Conservation (phyloP, 768 basidiomycete genomes). For the Pholiota microspora region DNA sequence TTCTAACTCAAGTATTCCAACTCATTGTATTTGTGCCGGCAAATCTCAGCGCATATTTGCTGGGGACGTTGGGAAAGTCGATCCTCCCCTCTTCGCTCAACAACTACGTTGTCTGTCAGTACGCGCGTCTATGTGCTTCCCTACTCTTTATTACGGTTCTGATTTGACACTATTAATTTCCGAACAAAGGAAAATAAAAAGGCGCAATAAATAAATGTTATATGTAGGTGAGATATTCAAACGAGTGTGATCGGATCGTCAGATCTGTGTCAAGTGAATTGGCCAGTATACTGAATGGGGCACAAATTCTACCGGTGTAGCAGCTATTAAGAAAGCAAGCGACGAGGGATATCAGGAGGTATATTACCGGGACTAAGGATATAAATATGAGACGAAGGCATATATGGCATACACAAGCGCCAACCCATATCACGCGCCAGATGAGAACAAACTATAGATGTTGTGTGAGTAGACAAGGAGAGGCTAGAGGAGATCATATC, state of each 20-base stretch:
- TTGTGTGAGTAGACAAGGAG: not conserved
- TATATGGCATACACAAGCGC: not conserved
- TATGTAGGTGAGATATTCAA: not conserved
- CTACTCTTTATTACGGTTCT: no score
- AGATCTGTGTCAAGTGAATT: no score
- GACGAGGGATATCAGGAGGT: not conserved
- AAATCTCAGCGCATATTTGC: no score
- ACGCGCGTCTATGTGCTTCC: no score
- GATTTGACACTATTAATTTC: no score
- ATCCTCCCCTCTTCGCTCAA: no score
- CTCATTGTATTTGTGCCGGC: no score
- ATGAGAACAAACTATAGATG: not conserved
- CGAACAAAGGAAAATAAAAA: not conserved
- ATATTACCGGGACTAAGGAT: constrained; percentile 6
- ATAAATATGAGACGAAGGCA: not conserved
- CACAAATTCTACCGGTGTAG: not conserved
- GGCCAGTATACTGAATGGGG: not conserved
- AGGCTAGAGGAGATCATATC: not conserved
- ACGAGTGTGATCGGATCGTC: not conserved
- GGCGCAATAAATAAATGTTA: not conserved
- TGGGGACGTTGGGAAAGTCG: no score
- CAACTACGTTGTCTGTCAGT: no score
- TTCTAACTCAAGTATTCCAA: no score
- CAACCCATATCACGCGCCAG: not conserved
- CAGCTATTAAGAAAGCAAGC: not conserved